phyloP scores from a whole-genome alignment of 805 yeast genomes.

The Metschnikowia baotianmanensis region DNA sequence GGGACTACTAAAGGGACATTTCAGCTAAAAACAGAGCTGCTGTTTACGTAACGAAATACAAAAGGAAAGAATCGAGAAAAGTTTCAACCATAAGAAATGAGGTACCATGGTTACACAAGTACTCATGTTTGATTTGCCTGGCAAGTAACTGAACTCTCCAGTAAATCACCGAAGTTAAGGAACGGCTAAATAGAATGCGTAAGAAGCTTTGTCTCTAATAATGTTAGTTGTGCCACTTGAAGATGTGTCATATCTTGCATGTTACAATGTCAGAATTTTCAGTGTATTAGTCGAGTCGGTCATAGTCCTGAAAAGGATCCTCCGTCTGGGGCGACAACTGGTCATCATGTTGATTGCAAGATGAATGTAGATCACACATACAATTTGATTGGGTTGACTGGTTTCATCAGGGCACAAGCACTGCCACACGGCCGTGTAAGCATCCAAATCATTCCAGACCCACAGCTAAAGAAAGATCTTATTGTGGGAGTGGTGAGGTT shows the following conservation, averaged over 20 bases:
- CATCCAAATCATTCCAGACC: slow-evolving; percentile 5
- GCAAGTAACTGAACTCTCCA: too few species aligned
- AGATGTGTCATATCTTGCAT: not conserved
- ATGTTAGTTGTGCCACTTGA: slow-evolving; percentile 15
- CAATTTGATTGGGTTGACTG: too few species aligned
- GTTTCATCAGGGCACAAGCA: slow-evolving; percentile 7
- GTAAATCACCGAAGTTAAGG: too few species aligned
- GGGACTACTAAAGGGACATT: too few species aligned
- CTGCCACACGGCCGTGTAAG: slow-evolving; percentile 4
- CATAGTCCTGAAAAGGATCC: slow-evolving; percentile 57
- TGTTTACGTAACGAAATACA: too few species aligned
- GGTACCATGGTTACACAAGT: too few species aligned
- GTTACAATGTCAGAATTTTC: slow-evolving; percentile 54
- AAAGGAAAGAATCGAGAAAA: too few species aligned
- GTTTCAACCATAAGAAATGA: too few species aligned
- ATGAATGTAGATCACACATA: slow-evolving; percentile 9
- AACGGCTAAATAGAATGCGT: not conserved
- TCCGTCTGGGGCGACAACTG: slow-evolving; percentile 78
- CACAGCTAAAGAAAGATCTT: not conserved
- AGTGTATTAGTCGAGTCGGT: slow-evolving; percentile 71
- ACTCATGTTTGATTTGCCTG: too few species aligned
- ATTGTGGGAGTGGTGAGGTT: not conserved
- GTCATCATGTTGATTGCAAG: slow-evolving; percentile 47
- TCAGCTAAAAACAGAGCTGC: too few species aligned
- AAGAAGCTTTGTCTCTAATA: not conserved